Evolutionary conservation across 371 early-diverging fungal species (phyloP).

Genomic region (Apophysomyces sp.): DNA sequence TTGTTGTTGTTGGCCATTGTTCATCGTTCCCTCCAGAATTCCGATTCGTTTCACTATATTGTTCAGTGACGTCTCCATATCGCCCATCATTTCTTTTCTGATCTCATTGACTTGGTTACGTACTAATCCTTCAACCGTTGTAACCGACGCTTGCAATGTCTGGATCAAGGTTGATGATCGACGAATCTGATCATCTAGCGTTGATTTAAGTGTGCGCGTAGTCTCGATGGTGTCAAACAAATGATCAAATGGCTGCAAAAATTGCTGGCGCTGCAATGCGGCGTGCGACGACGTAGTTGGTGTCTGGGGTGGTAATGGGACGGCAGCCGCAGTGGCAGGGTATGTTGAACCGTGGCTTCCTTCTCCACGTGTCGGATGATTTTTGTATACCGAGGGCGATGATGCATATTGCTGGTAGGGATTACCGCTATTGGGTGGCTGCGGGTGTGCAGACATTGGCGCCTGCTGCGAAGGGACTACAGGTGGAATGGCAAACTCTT

Average conservation of each 20-base stretch:
- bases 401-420: slow-evolving; percentile 3
- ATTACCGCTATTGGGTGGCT: neutral
- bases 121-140: slow-evolving; percentile 76
- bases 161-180: slow-evolving; percentile 74
- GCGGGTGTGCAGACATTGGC: slow-evolving; percentile 24
- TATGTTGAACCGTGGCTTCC: neutral
- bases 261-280: slow-evolving; percentile 37
- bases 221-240: slow-evolving; percentile 63
- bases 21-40: neutral
- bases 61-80: slow-evolving; percentile 23
- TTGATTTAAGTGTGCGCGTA: slow-evolving; percentile 54
- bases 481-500: slow-evolving; percentile 48
- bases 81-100: slow-evolving; percentile 55
- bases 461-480: slow-evolving; percentile 52
- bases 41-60: slow-evolving; percentile 5
- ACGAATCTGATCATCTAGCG: slow-evolving; percentile 77
- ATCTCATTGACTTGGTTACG: slow-evolving; percentile 74
- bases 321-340: slow-evolving; percentile 17
- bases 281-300: slow-evolving; percentile 33
- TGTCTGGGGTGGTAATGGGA: slow-evolving; percentile 23
- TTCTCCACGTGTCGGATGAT: slow-evolving; percentile 15
- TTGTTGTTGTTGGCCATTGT: neutral
- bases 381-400: slow-evolving; percentile 4
- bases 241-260: slow-evolving; percentile 59
- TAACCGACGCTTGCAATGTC: slow-evolving; percentile 69